These are phyloP conservation scores for Boletus rufocinnamomeus DNA, from an alignment of 768 basidiomycete species.

Conservation along the genomic window DNA sequence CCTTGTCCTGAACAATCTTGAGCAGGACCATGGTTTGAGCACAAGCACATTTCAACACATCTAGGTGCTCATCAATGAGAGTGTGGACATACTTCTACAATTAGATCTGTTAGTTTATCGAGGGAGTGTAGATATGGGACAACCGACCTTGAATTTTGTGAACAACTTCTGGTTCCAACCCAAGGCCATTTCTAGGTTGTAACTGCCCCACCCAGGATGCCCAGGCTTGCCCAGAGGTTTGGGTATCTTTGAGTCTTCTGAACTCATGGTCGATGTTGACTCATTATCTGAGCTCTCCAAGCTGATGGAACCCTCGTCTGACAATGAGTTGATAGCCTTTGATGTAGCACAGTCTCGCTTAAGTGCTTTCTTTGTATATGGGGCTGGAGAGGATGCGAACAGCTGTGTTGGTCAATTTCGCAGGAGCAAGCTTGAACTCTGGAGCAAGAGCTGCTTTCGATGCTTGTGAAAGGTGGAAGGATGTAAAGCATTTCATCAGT, in stretches of 20 bases:
- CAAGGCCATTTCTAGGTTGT: slow-evolving; percentile 20
- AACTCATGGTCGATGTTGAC: not conserved
- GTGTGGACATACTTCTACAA: not conserved
- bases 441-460: not conserved
- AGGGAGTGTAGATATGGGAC: not conserved
- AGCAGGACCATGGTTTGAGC: not conserved
- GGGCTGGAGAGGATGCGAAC: not conserved
- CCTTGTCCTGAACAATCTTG: slow-evolving; percentile 1
- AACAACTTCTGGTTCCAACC: slow-evolving; percentile 22
- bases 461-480: not conserved
- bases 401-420: not conserved
- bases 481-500: not conserved
- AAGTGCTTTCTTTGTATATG: not conserved
- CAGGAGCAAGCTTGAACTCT: not conserved
- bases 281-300: not conserved
- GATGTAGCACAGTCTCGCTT: not conserved
- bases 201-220: slow-evolving; percentile 26
- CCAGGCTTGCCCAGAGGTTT: slow-evolving; percentile 30
- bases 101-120: not conserved
- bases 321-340: not conserved
- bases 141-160: slow-evolving; percentile 24
- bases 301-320: not conserved
- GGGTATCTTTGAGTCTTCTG: slow-evolving; percentile 23
- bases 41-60: slow-evolving; percentile 10
- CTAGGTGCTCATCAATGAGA: slow-evolving; percentile 11